Evolutionary conservation across 352 stramenopile species (phyloP).

Genomic region (Pythium phragmitis): DNA sequence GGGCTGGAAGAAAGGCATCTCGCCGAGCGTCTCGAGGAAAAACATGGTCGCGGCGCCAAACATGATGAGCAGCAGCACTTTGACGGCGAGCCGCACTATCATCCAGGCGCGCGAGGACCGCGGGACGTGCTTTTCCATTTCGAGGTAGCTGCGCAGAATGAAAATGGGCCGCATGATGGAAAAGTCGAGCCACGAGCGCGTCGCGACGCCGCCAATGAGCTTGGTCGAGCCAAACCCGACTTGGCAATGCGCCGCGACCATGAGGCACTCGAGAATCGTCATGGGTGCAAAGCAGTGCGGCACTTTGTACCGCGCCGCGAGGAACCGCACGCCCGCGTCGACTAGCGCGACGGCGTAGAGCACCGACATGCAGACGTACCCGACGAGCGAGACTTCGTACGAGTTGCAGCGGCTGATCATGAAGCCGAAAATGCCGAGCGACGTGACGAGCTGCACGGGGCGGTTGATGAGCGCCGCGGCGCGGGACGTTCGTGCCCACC

Average conservation of each 20-base stretch:
- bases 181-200: conserved; percentile 82
- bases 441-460: conserved; percentile 74
- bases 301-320: conserved; percentile 78
- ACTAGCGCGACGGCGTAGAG: conserved; percentile 63
- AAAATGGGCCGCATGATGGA: conserved; percentile 84
- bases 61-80: conserved; percentile 82
- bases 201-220: conserved; percentile 50
- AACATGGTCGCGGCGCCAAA: conserved; percentile 82
- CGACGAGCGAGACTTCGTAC: conserved; percentile 63
- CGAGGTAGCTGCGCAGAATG: conserved; percentile 77
- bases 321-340: conserved; percentile 76
- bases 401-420: conserved; percentile 70
- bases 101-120: conserved; percentile 74
- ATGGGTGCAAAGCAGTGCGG: conserved; percentile 74
- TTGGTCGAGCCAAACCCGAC: conserved; percentile 75
- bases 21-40: conserved; percentile 85
- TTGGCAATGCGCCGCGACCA: conserved; percentile 68
- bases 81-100: conserved; percentile 76
- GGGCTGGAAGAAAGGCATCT: conserved; percentile 72
- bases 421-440: conserved; percentile 64
- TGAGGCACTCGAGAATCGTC: conserved; percentile 73
- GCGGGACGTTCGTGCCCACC: conserved; percentile 77
- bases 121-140: conserved; percentile 81
- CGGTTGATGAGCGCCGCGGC: conserved; percentile 75
- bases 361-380: conserved; percentile 64